Evolutionary conservation across 2,329 filamentous ascomycete species (phyloP), one percentile per base, ranked within the genome.

Genomic region (Emmonsiellopsis sp.): DNA sequence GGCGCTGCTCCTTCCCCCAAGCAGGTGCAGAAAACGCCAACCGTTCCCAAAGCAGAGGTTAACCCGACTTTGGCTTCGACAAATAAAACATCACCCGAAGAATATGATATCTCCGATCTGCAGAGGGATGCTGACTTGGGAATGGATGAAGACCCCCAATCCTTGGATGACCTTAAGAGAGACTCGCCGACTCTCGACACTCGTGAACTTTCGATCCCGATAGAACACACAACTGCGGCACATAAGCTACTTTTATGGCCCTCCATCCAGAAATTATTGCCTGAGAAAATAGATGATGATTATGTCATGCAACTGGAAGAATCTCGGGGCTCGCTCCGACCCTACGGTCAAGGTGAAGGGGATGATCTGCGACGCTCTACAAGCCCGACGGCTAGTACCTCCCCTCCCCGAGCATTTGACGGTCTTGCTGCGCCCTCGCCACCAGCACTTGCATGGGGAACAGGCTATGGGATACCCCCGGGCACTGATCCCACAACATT

Each of bases 191-290:
- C 78, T 79, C 1, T 49, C 8, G 66, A 70, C 32, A 67, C 69
- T 31, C 83, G 82, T 46, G 79, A 83, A 59, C 80, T 87, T 11
- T 81, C 86, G 1, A 87, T 95, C 53, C 87, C 89, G 0, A 81
- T 84, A 31, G 88, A 95, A 60, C 92, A 97, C 64, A 94, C 89
- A 0, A 96, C 91, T 0, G 82, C 89, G n/a, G 90, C 90, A 1
- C 88, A 93, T 50, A 81, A 90, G 57, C 75, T 97, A 15, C 73
- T 97, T 31, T 77, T 80, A 46, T 90, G 86, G 83, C 79, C 79
- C 0, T 79, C 83, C 0, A 89, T 93, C 52, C 71, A 76, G 65
- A 72, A 78, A 57, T 65, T 96, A 64, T 82, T 88, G 35, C 60
- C 75, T 62, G 73, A 76, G 34, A 77, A 78, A 51, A 77, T 84